Base-by-base conservation (phyloP, 2,329 filamentous ascomycete genomes). In the Colletotrichum graminicola region DNA sequence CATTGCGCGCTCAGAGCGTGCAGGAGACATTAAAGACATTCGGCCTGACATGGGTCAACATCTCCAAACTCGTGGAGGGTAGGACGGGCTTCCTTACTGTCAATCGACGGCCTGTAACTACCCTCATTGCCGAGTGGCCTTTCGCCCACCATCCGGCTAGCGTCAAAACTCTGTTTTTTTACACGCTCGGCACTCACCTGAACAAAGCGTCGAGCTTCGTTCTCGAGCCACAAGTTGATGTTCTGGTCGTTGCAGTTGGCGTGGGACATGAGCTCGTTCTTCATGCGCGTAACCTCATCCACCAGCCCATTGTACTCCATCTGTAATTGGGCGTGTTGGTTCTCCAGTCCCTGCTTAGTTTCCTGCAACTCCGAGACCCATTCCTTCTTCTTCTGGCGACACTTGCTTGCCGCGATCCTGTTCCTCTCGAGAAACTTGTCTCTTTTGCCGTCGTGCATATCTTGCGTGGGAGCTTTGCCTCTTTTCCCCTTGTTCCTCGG, bases 361-460 rank as follows among this genome's bases (percentile, higher is more conserved):
- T 84, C 82, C 71, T 89, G 85, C 29, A 89, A 76, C n/a, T 84
- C 82, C 16, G 79, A 79, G 29, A 86, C 83, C 82, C 84, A 88
- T 74, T 84, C 80, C 79, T 88, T 89, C 76, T 88, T 88, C 80
- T 93, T 93, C 76, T 91, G 88, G 4, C 92, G 88, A 76, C 92
- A 94, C 77, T 93, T 94, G 78, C 90, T 92, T 1, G 92, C 92
- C 0, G 92, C 92, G 2, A 92, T 82, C 12, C 92, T 86, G 78
- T 94, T 94, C 72, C 92, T 88, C 79, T 93, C 90, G 0, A 93
- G 84, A 75, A 90, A 91, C 73, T 86, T 86, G 72, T 83, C 85
- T 36, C 88, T 84, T 75, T 87, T 89, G 6, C 72, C 52, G 10
- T 77, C 77, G 1, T 81, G 79, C 12, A 84, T 82, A 4, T 75